Evolutionary conservation across 2,329 filamentous ascomycete species (phyloP).

Genomic region (Phaeosphaeria sp.): DNA sequence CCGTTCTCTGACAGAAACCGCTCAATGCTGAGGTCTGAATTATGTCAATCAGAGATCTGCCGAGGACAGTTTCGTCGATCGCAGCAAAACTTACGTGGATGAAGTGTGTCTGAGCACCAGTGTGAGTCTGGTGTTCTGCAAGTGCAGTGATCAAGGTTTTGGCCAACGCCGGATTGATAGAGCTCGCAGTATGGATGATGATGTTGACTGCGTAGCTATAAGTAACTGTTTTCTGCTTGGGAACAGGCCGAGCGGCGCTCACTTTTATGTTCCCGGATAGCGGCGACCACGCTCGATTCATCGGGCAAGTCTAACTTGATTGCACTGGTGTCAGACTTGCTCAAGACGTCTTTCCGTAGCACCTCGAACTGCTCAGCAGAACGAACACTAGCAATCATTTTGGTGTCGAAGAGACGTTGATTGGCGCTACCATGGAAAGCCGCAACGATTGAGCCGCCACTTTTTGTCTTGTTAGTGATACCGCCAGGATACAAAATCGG

Average conservation of each 20-base stretch:
- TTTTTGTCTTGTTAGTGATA: background rate
- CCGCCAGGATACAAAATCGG: background rate
- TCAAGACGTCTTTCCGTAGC: background rate
- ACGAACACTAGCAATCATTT: background rate
- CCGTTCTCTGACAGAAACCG: background rate
- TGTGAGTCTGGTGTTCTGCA: background rate
- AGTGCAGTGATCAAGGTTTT: background rate
- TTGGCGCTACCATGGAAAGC: background rate
- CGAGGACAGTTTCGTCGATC: too few species aligned
- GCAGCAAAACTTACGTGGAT: background rate
- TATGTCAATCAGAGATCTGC: background rate
- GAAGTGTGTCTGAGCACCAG: background rate
- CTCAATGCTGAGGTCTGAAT: conserved; percentile 1
- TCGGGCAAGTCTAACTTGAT: background rate
- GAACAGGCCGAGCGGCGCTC: background rate
- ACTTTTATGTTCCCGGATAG: background rate
- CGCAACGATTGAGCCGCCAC: conserved; percentile 6
- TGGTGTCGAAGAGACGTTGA: background rate
- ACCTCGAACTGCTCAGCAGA: background rate
- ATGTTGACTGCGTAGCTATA: background rate
- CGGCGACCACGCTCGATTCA: background rate
- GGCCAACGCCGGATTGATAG: background rate
- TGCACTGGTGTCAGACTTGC: too few species aligned
- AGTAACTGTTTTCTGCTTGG: background rate
- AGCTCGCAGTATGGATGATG: background rate